Evolutionary conservation across 2,329 filamentous ascomycete species (phyloP), one percentile per base, ranked within the genome.

Genomic region (Xylogone sp.): DNA sequence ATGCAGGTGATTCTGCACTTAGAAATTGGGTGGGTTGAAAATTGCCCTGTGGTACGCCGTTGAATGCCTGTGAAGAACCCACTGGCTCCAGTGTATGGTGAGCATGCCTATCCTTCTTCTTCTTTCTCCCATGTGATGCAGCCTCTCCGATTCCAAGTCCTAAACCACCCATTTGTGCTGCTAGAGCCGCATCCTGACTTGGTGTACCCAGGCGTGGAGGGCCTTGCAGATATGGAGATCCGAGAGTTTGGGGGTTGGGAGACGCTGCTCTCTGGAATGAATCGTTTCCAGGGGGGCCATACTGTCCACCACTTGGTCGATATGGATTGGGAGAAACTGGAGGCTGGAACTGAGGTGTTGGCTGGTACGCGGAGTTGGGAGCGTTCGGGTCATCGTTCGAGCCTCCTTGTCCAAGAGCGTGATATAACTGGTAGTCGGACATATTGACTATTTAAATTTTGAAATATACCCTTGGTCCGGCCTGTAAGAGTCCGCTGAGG

Each of bases 81-180:
- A 77, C 77, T 12, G 85, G 78, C 58, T 93, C 90, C 49, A 97
- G 82, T 39, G 83, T 86, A 69, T 97, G 93, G 69, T 96, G 88
- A 57, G 92, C 93, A 71, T 97, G 93, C 53, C 90, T 83, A 68
- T 97, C 88, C 79, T 96, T 97, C 83, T 96, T 97, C 78, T 92
- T 90, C 77, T 87, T 67, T 83, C 72, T 57, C 69, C 68, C 53
- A 69, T 69, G 54, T 64, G 78, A 52, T 71, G 75, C 73, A 44
- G 76, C 70, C 42, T 78, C 74, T 42, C 59, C 76, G 59, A 96
- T 74, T 42, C 78, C 84, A 79, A 95, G 82, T 16, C 34, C 34
- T 18, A 39, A 39, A 54, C 83, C 84, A 42, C 86, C 85, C 86
- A 96, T 87, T 69, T 95, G 90, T 50, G 83, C 79, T 45, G 84